A percentile compares a stretch with the other conserved stretches of the same genome.
These are phyloP conservation scores for Epichloe sibirici DNA, from an alignment of 2,329 filamentous ascomycete genomes.

Conservation along the genomic window DNA sequence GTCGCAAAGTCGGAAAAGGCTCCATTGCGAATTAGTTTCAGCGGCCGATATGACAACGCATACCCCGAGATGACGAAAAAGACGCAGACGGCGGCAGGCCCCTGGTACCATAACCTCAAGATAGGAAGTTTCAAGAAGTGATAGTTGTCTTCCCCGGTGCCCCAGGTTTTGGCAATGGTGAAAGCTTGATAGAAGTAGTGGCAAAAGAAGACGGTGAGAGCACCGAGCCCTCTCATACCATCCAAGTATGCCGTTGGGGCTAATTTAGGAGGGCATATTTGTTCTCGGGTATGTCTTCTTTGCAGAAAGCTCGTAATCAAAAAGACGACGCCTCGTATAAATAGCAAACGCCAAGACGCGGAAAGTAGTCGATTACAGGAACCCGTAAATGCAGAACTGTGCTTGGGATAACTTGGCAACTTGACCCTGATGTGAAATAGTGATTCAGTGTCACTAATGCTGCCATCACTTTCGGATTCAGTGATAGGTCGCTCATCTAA, in stretches of 20 bases:
- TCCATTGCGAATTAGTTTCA: constrained; percentile 32
- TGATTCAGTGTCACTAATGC: constrained; percentile 27
- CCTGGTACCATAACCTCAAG: constrained; percentile 40
- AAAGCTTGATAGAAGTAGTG: constrained; percentile 43
- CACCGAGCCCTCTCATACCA: constrained; percentile 44
- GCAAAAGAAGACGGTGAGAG: constrained; percentile 44
- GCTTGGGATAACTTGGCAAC: constrained; percentile 4
- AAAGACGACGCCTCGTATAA: constrained; percentile 29
- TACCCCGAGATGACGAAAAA: constrained; percentile 54
- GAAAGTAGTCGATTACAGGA: constrained; percentile 18
- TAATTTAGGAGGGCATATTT: constrained; percentile 28
- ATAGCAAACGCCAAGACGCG: constrained; percentile 24
- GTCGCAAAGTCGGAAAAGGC: constrained; percentile 26
- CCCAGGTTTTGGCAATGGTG: constrained; percentile 38
- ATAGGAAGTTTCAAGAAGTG: constrained; percentile 40
- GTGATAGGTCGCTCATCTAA: constrained; percentile 32
- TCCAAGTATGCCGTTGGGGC: constrained; percentile 45
- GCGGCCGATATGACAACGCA: constrained; percentile 41
- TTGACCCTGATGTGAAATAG: constrained; percentile 15
- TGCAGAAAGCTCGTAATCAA: constrained; percentile 43
- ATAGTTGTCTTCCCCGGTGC: constrained; percentile 30
- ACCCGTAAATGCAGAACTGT: constrained; percentile 16
- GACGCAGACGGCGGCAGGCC: constrained; percentile 44
- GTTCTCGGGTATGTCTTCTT: constrained; percentile 28
- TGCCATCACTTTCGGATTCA: constrained; percentile 31